Evolutionary conservation across 129 eudicot genomes (phyloP).

Genomic region (Ambrosia trifida): DNA sequence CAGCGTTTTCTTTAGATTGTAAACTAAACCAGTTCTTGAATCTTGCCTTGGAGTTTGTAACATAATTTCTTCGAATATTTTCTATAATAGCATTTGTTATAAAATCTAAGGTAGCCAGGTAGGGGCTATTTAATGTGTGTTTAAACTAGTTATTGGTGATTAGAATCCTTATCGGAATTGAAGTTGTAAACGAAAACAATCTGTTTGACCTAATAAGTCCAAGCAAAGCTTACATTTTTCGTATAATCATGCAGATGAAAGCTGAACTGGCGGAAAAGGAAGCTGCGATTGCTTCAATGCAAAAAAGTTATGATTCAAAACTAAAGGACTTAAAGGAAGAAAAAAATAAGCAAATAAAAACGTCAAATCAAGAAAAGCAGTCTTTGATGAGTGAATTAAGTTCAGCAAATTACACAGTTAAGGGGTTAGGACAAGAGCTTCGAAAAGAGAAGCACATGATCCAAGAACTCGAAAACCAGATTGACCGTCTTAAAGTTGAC

Average conservation of each 20-base stretch:
- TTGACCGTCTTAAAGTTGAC: constrained; percentile 44
- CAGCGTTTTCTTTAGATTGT: constrained; percentile 3
- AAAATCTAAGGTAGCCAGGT: neutral
- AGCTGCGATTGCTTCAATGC: constrained; percentile 54
- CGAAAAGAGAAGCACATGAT: constrained; percentile 50
- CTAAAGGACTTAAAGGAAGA: constrained; percentile 57
- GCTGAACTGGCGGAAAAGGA: constrained; percentile 57
- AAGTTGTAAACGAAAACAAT: constrained; percentile 13
- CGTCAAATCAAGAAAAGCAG: constrained; percentile 61
- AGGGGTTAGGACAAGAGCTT: constrained; percentile 59
- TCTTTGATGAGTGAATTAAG: constrained; percentile 56
- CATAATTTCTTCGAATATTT: neutral
- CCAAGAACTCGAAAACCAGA: constrained; percentile 47
- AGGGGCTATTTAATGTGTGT: neutral
- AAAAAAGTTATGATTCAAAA: constrained; percentile 52
- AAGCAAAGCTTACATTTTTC: neutral
- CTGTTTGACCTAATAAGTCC: constrained; percentile 23
- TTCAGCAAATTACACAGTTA: constrained; percentile 58
- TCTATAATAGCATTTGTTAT: neutral
- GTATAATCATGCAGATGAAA: constrained; percentile 48
- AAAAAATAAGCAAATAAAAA: constrained; percentile 42
- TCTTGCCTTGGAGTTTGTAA: neutral
- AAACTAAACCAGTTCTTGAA: neutral
- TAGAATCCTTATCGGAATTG: constrained; percentile 2
- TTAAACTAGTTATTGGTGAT: constrained; percentile 9